Percentiles rank a stretch among this genome's conserved stretches.
These are phyloP conservation scores for Paratrimastix pyriformis DNA, from an alignment of 78 protist genomes.

Conservation along the genomic window DNA sequence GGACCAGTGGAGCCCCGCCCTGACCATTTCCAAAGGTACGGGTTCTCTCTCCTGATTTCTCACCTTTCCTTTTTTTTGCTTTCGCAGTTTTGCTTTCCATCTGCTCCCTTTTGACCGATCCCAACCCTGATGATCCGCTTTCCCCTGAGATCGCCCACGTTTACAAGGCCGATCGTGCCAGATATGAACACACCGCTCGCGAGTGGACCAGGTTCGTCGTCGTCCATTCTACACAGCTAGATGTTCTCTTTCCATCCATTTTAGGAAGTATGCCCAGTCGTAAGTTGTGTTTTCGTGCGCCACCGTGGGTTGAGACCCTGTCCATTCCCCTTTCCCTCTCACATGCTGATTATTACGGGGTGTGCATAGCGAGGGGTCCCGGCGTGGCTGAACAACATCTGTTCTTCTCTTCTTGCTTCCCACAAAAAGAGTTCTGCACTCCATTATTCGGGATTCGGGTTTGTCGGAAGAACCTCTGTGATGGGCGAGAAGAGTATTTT, in stretches of 20 bases:
- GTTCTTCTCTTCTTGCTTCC: too few relatives aligned
- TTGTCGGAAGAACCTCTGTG: too few relatives aligned
- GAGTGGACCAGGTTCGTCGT: neutral
- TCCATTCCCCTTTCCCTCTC: too few relatives aligned
- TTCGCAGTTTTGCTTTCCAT: constrained; percentile 67
- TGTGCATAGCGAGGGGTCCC: too few relatives aligned
- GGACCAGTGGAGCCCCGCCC: constrained; percentile 82
- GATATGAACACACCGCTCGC: constrained; percentile 4
- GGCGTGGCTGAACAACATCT: too few relatives aligned
- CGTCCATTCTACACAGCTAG: neutral
- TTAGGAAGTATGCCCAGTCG: too few relatives aligned
- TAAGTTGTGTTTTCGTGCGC: too few relatives aligned
- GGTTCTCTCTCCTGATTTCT: neutral
- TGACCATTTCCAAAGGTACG: constrained; percentile 70
- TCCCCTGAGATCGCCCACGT: constrained; percentile 7
- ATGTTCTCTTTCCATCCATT: neutral
- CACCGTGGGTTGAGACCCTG: too few relatives aligned
- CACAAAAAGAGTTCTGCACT: too few relatives aligned
- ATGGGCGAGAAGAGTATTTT: too few relatives aligned
- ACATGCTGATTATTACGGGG: too few relatives aligned
- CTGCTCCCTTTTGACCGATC: constrained; percentile 77
- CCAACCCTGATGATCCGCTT: constrained; percentile 60
- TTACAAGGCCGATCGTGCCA: neutral
- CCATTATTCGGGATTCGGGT: too few relatives aligned
- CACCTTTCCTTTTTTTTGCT: neutral